Conservation (phyloP, 306 rosid species). For the Senna tora region DNA sequence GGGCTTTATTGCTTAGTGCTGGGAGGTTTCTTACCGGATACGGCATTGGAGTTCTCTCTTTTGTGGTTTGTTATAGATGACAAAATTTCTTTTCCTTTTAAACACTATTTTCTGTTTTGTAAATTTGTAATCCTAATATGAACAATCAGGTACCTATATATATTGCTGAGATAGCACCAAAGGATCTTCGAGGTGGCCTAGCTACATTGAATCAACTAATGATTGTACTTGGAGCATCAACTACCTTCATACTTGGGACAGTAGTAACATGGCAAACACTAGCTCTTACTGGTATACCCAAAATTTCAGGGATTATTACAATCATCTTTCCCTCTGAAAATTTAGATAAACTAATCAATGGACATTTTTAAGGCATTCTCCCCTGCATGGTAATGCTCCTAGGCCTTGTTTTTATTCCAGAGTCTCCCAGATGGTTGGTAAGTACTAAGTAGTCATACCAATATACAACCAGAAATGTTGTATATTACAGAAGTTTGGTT, state of each 20-base stretch:
- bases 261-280: conserved; percentile 13
- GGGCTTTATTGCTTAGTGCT: neutral
- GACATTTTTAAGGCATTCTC: neutral
- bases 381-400: neutral
- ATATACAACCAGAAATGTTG: neutral
- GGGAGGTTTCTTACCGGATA: conserved; percentile 8
- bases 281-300: neutral
- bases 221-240: conserved; percentile 10
- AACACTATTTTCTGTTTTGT: neutral
- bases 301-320: neutral
- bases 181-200: conserved; percentile 14
- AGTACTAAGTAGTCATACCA: neutral
- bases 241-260: conserved; percentile 14
- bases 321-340: neutral
- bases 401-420: conserved; percentile 7
- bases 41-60: conserved; percentile 22
- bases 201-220: conserved; percentile 24
- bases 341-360: neutral
- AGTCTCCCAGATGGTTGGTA: conserved; percentile 16
- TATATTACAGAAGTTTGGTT: neutral
- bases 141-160: neutral
- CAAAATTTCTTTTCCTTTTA: neutral
- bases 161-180: conserved; percentile 27
- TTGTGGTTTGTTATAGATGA: conserved; percentile 2
- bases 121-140: neutral